Evolutionary conservation across 257 asterid species (phyloP).

Genomic region (Petunia axillaris): DNA sequence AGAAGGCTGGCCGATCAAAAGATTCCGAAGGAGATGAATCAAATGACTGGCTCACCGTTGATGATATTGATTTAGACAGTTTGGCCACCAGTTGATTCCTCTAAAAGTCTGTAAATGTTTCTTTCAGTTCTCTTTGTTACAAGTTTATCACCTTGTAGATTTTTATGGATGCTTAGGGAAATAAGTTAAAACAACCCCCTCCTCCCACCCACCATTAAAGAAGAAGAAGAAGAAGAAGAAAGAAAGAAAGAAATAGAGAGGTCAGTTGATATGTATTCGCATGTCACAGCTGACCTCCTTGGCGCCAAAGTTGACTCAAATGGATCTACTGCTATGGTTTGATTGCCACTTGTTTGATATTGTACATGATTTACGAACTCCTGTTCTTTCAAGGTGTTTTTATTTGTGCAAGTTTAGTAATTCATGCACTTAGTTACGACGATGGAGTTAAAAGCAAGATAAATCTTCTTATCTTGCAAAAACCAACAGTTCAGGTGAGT

Average conservation of each 20-base stretch:
- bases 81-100: constrained; percentile 45
- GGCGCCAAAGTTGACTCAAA: constrained; percentile 10
- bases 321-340: constrained; percentile 3
- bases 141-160: constrained; percentile 26
- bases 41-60: constrained; percentile 73
- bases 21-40: constrained; percentile 81
- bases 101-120: constrained; percentile 31
- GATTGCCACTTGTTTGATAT: constrained; percentile 10
- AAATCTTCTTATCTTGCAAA: neutral
- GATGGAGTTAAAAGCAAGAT: neutral
- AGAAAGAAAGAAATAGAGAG: neutral
- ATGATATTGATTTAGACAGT: constrained; percentile 62
- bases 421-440: neutral
- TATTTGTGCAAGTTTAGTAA: neutral
- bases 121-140: neutral
- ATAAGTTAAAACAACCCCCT: neutral
- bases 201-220: neutral
- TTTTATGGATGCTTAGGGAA: neutral
- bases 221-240: neutral
- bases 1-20: constrained; percentile 40
- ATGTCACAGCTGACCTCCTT: constrained; percentile 14
- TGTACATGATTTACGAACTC: neutral
- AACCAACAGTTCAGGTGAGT: neutral
- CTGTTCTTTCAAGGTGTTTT: neutral
- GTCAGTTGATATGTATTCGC: neutral